Evolutionary conservation across 768 basidiomycete genomes (phyloP), one percentile per base, ranked within the genome.

Genomic region (Hericium erinaceus): DNA sequence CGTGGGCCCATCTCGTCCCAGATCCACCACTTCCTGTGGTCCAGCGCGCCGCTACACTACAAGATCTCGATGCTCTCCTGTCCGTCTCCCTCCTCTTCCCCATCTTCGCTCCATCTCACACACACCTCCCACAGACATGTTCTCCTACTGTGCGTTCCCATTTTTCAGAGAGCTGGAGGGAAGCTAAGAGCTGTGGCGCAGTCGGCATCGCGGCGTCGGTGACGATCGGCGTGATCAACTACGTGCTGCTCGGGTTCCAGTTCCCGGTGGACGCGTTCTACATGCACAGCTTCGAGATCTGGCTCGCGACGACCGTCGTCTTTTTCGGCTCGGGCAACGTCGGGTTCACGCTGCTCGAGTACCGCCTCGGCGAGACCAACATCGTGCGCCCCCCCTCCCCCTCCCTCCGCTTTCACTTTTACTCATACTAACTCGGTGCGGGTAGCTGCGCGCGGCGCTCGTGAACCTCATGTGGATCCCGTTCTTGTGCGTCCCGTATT

Each of bases 1-100:
- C 72, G 78, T 56, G 93, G 93, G 15, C 93, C 92, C 1, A 85
- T 97, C 70, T 87, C 82, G 58, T 79, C 82, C 64, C 85, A 90
- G 68, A 82, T 92, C 22, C 84, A 86, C 56, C 76, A 70, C 38
- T 92, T 92, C 74, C 60, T 90, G 50, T 91, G 89, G 89, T 87
- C 68, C 20, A 70, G 66, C 55, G 81, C 81, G 57, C 76, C 76
- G 0, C 54, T 79, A 16, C 82, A 79, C 68, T 77, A 71, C 62
- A 80, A 80, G 65, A 68, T 75, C 66, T 78, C 80, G 26, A 78
- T 81, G 74, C 65, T 76, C 66, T 73, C 79, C 40, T 84, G 80
- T 73, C 67, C 73, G 62, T 68, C 7, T n/a, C 24, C 22, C 11
- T 38, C 26, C 5, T 53, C 39, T 26, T 37, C 46, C 13, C 48